A percentile compares a stretch with the other conserved stretches of the same genome.
Evolutionary conservation across 352 stramenopile genomes (phyloP).

Genomic region (Phytophthora vignae): DNA sequence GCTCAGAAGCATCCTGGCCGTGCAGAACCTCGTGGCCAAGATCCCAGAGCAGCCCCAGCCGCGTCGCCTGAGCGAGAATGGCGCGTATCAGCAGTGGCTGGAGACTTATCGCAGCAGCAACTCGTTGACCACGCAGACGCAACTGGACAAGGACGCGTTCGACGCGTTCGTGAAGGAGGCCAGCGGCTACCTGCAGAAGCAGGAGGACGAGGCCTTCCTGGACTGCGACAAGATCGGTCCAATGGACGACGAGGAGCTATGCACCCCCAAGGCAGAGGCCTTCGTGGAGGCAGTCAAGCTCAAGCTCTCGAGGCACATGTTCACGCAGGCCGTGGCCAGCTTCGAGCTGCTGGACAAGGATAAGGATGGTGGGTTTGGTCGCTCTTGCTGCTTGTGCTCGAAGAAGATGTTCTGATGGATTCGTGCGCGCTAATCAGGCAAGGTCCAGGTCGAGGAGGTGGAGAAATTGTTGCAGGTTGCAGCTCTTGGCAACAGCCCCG

Average conservation of each 20-base stretch:
- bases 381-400: background rate
- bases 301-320: constrained; percentile 73
- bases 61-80: constrained; percentile 27
- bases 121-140: constrained; percentile 18
- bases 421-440: constrained; percentile 28
- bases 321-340: constrained; percentile 35
- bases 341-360: constrained; percentile 74
- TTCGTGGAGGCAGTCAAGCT: constrained; percentile 71
- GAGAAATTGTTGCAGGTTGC: constrained; percentile 51
- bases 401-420: background rate
- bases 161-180: constrained; percentile 58
- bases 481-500: constrained; percentile 42
- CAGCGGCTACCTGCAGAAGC: constrained; percentile 47
- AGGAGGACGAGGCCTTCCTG: constrained; percentile 53
- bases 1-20: constrained; percentile 60
- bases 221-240: constrained; percentile 45
- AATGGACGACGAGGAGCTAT: constrained; percentile 45
- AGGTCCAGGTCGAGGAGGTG: constrained; percentile 52
- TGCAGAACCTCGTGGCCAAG: constrained; percentile 62
- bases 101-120: constrained; percentile 31
- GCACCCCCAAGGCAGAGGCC: constrained; percentile 24
- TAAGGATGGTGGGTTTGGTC: constrained; percentile 55
- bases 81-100: constrained; percentile 39
- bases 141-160: constrained; percentile 56
- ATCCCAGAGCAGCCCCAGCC: constrained; percentile 34